phyloP scores from a whole-genome alignment of 2,329 filamentous ascomycete species.

The Neopestalotiopsis rosae region DNA sequence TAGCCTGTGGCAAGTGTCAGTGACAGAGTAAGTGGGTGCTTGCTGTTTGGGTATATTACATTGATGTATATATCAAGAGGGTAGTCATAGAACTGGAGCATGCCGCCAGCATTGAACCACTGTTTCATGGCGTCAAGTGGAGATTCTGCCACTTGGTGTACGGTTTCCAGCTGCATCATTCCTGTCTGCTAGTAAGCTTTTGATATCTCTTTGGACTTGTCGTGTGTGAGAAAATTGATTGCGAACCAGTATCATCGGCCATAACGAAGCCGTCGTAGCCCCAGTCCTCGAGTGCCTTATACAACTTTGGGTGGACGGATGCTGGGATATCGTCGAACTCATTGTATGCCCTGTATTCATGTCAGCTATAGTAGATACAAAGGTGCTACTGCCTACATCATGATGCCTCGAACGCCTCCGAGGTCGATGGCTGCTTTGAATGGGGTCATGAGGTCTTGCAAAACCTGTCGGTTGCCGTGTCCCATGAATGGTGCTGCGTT shows the following conservation, averaged over 20 bases:
- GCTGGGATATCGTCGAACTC: conserved; percentile 47
- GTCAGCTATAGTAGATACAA: no score
- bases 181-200: conserved; percentile 22
- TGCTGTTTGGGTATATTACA: conserved; percentile 21
- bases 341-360: conserved; percentile 39
- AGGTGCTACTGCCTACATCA: conserved; percentile 41
- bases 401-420: conserved; percentile 46
- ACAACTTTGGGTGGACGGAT: conserved; percentile 44
- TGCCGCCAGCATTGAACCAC: conserved; percentile 50
- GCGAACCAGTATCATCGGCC: conserved; percentile 46
- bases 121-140: conserved; percentile 46
- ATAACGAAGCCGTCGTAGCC: conserved; percentile 47
- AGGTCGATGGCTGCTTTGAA: conserved; percentile 49
- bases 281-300: conserved; percentile 44
- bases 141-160: conserved; percentile 43
- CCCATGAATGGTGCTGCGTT: conserved; percentile 51
- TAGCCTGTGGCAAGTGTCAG: not conserved
- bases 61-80: conserved; percentile 44
- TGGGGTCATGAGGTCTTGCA: conserved; percentile 47
- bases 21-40: not conserved
- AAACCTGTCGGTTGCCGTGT: conserved; percentile 46
- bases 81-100: conserved; percentile 52
- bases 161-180: conserved; percentile 37
- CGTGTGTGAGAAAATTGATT: not conserved
- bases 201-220: no score